Evolutionary conservation across 768 basidiomycete species (phyloP), one percentile per base, ranked within the genome.

Genomic region (Suillus lakei): DNA sequence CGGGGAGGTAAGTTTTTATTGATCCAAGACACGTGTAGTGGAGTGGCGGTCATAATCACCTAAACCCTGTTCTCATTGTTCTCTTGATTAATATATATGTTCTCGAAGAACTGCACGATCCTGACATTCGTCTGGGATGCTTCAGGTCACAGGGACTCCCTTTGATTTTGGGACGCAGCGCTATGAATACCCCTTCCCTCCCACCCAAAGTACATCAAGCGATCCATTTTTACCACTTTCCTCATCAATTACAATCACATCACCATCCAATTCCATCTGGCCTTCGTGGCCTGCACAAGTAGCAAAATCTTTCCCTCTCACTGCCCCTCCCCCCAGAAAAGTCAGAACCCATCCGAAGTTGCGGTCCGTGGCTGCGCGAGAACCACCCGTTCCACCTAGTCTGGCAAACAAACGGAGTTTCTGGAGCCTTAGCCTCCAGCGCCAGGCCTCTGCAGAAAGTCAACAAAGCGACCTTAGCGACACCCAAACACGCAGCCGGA

Each of bases 151-250:
- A 65, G 69, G 76, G 56, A 77, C 76, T 0, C 76, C 76, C 10
- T 77, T 77, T 61, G 76, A 78, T 71, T 70, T 75, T 50, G 77
- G 76, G 46, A 67, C 76, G 26, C 75, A 66, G 23, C 76, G 73
- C 32, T 77, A 75, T 68, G 76, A 77, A 60, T 77, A 77, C 53
- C 76, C 76, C 0, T 77, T 77, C 55, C 76, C 76, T 63, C 60
- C 69, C 15, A 63, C 73, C 51, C 77, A 77, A 70, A 69, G 67
- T 63, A 70, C 77, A 0, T 72, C 76, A 10, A 72, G 70, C 6
- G 76, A 77, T 65, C 62, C 68, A 0, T 75, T 73, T 56, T 36
- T 65, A 0, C 72, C 75, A 3, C 66, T 72, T 26, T 69, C 75
- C 15, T 70, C 74, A 30, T 55, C 70, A 58, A 60, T 70, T 55